Base-by-base conservation (phyloP, 805 yeast species). In the Metschnikowia arizonensis region DNA sequence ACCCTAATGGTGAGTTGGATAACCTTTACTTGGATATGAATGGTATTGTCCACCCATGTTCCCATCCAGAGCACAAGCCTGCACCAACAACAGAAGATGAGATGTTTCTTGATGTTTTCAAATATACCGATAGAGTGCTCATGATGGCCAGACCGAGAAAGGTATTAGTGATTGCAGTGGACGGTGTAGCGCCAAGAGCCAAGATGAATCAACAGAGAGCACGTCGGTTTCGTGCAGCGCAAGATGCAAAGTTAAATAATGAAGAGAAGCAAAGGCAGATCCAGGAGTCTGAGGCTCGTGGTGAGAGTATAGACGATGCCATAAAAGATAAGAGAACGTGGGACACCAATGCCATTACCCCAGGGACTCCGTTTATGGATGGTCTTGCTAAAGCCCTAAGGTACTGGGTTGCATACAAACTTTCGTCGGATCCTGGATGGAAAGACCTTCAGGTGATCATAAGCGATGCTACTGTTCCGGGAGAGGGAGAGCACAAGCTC, bases 141-240 rank as follows among this genome's bases (percentile, higher is more conserved):
- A 80, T 81, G 67, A 86, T 93, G 89, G 98, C 97, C 0, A 76
- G 97, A 58, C 99, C 99, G 1, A 73, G 98, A 47, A 90, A 93
- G 62, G 81, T 93, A 30, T 73, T 93, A 46, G 80, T 88, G 82
- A 89, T 93, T 63, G 98, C 99, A 2, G 96, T 93, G 28, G 99
- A 93, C 70, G 99, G 99, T 45, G 99, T 93, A 28, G 99, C 99
- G 1, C 99, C 99, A 18, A 76, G 98, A 59, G 98, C 97, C 23
- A 90, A 90, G 64, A 90, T 90, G 97, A 90, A 91, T 63, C 98
- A 90, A 66, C 98, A 90, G 67, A 77, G 98, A 54, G 83, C 96
- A 2, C 82, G 98, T 71, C 79, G 98, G 61, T 90, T 90, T 65
- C 76, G 97, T 56, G 80, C 95, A 11, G 97, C 97, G 0, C 82